Evolutionary conservation across 441 rosid genomes (phyloP), one percentile per base, ranked within the genome.

Genomic region (Arabidopsis hybrid): DNA sequence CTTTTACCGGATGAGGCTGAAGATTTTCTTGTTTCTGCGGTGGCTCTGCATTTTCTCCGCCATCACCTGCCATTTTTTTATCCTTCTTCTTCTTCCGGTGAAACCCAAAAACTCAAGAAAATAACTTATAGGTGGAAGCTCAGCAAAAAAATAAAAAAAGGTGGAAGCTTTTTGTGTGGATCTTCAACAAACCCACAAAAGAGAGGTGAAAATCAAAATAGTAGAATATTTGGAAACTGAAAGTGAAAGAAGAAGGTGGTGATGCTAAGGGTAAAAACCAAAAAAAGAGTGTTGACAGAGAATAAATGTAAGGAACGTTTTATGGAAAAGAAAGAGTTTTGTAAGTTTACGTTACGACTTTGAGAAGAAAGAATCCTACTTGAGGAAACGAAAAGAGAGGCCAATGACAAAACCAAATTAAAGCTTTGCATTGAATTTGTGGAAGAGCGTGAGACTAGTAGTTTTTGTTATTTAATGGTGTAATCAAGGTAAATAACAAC

Each of bases 1-100:
- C 96, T 75, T 86, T 91, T 2, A 92, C 71, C 21, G 88, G 95
- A 71, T 91, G 98, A 49, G 95, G 86, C 65, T 82, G 91, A 52
- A 91, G 97, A 79, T 91, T 96, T 5, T 78, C 87, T 7, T 72
- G 61, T 83, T 85, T 87, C 16, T 35, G 74, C 58, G 65, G 67
- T 39, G 21, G 59, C 72, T n/a, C 63, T 69, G 3, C 65, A 17
- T 32, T 57, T 2, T 17, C 64, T 43, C 65, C 72, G n/a, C 18
- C 71, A n/a, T 11, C 13, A 52, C n/a, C 45, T 7, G 58, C 49
- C 74, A 69, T 69, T 2, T 17, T 29, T 40, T 9, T 52, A 39
- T 45, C 84, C 81, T 58, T 82, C 85, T 72, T 79, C 88, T 26
- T n/a, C n/a, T 49, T 85, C 85, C 87, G 18, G 18, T 56, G 55